A percentile compares a stretch with the other conserved stretches of the same genome.
phyloP scores from a whole-genome alignment of 768 basidiomycete genomes.

The Boletus rex-veris region DNA sequence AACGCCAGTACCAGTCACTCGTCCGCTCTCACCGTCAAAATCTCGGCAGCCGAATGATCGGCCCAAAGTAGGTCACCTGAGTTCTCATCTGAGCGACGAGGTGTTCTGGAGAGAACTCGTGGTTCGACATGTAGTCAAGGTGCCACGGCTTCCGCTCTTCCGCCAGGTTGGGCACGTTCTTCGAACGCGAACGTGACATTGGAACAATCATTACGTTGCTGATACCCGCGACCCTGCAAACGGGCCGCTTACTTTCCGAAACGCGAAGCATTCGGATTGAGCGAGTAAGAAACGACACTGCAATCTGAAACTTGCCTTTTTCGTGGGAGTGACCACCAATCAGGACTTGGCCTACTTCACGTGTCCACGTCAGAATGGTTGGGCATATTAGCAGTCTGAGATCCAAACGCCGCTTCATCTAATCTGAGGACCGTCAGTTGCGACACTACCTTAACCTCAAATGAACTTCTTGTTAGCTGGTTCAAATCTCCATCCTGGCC shows the following conservation, averaged over 20 bases:
- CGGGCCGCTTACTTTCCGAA: slow-evolving; percentile 3
- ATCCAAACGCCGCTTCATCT: slow-evolving; percentile 17
- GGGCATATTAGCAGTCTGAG: neutral
- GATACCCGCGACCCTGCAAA: slow-evolving; percentile 12
- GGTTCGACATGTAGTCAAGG: neutral
- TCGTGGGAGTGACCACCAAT: neutral
- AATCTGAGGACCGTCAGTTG: slow-evolving; percentile 9
- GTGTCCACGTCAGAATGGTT: no score
- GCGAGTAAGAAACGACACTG: neutral
- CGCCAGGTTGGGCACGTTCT: neutral
- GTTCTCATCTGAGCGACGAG: neutral
- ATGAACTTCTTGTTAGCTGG: slow-evolving; percentile 1
- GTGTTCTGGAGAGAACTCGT: neutral
- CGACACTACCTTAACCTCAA: neutral
- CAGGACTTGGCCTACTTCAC: neutral
- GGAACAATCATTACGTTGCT: slow-evolving; percentile 13
- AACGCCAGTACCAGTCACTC: slow-evolving; percentile 1
- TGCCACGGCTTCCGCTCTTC: slow-evolving; percentile 3
- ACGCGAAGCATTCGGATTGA: neutral
- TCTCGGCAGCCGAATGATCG: slow-evolving; percentile 7
- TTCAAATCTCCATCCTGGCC: slow-evolving; percentile 20
- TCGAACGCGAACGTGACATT: slow-evolving; percentile 6
- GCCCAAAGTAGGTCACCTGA: slow-evolving; percentile 1
- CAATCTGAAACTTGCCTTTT: slow-evolving; percentile 14
- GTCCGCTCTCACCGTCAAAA: slow-evolving; percentile 13